phyloP scores from a whole-genome alignment of 1,139 yeast genomes.

The Debaryomyces robertsiae region DNA sequence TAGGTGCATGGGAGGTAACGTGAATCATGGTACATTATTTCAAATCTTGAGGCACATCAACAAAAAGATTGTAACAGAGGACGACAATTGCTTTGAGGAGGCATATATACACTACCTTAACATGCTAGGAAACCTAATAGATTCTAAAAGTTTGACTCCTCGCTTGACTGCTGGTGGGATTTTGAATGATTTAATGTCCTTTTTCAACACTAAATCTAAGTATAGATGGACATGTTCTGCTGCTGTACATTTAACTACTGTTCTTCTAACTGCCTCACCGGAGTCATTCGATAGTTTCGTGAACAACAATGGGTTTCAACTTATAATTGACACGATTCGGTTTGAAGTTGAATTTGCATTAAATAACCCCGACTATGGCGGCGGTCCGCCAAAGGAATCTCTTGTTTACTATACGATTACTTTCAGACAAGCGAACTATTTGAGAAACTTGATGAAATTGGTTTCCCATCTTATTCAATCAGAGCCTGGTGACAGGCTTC shows the following conservation, averaged over 20 bases:
- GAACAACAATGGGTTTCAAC: conserved; percentile 63
- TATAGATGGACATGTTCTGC: conserved; percentile 64
- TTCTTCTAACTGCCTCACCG: conserved; percentile 50
- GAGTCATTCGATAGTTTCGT: conserved; percentile 62
- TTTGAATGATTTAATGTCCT: conserved; percentile 63
- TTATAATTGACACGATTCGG: conserved; percentile 62
- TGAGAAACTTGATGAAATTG: conserved; percentile 60
- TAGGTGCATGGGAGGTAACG: conserved; percentile 85
- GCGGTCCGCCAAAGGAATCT: conserved; percentile 55
- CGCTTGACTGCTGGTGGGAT: conserved; percentile 67
- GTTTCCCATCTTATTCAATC: conserved; percentile 66
- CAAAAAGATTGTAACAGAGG: conserved; percentile 44
- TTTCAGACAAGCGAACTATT: conserved; percentile 64
- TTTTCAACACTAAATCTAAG: conserved; percentile 54
- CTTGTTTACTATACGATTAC: conserved; percentile 61
- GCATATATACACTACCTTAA: conserved; percentile 59
- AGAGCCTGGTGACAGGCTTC: conserved; percentile 80
- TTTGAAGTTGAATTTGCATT: conserved; percentile 69
- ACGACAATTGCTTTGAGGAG: conserved; percentile 40
- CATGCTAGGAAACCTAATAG: conserved; percentile 59
- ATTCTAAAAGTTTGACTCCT: conserved; percentile 52
- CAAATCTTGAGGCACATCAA: conserved; percentile 68
- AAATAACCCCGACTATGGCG: conserved; percentile 53
- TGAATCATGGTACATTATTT: conserved; percentile 80
- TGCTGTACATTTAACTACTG: conserved; percentile 63